Percentiles rank a stretch among this genome's conserved stretches.
Conservation (phyloP, 805 yeast species). For the Schwanniomyces vanrijiae region DNA sequence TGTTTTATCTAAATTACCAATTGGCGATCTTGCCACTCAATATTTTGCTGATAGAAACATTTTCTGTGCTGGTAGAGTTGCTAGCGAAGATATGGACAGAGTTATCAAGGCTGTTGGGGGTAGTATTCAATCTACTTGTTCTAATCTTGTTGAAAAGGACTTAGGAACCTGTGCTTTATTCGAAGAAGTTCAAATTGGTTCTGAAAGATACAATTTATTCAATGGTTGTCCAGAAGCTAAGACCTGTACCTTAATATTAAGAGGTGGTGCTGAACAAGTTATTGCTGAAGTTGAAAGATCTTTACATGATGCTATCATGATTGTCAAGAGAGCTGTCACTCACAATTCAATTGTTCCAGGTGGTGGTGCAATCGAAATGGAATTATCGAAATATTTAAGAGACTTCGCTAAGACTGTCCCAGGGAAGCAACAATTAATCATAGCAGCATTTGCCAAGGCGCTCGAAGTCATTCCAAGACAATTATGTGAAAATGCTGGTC, state of each 20-base stretch:
- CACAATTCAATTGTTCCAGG: slow-evolving; percentile 92
- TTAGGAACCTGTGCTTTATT: slow-evolving; percentile 83
- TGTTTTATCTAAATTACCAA: slow-evolving; percentile 90
- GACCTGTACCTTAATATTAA: slow-evolving; percentile 87
- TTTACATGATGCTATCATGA: slow-evolving; percentile 97
- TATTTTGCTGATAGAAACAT: slow-evolving; percentile 94
- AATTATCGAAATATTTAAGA: slow-evolving; percentile 81
- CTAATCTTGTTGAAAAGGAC: slow-evolving; percentile 66
- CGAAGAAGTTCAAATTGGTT: slow-evolving; percentile 95
- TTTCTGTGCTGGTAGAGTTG: slow-evolving; percentile 96
- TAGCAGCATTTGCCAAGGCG: slow-evolving; percentile 91
- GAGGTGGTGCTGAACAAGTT: slow-evolving; percentile 99
- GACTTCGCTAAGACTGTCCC: slow-evolving; percentile 85
- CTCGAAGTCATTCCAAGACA: slow-evolving; percentile 96
- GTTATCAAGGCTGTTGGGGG: slow-evolving; percentile 96
- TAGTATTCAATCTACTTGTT: slow-evolving; percentile 69
- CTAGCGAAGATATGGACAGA: slow-evolving; percentile 86
- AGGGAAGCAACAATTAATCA: slow-evolving; percentile 93
- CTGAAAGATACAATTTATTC: slow-evolving; percentile 91
- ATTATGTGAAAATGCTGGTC: slow-evolving; percentile 97
- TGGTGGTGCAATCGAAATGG: slow-evolving; percentile 99
- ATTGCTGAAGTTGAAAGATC: slow-evolving; percentile 98
- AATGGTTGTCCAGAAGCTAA: slow-evolving; percentile 89
- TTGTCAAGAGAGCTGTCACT: slow-evolving; percentile 90
- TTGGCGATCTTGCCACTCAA: slow-evolving; percentile 99